phyloP scores from a whole-genome alignment of 2,329 filamentous ascomycete species.

The Fusarium annulatum region DNA sequence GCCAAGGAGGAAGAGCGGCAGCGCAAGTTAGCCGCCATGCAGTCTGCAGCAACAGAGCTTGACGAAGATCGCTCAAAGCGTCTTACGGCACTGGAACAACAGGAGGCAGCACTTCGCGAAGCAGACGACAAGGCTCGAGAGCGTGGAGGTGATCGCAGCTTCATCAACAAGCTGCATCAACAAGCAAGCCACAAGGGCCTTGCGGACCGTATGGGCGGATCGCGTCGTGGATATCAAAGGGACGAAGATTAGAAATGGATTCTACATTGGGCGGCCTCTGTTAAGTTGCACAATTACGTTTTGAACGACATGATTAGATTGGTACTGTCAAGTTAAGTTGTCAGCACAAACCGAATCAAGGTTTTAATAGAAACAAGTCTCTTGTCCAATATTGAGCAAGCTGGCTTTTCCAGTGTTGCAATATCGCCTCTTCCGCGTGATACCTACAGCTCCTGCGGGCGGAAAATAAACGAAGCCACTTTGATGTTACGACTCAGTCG shows the following conservation, averaged over 20 bases:
- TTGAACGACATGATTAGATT: background rate
- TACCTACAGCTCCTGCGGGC: background rate
- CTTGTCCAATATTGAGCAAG: background rate
- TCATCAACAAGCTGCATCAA: constrained; percentile 72
- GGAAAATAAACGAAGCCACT: constrained; percentile 6
- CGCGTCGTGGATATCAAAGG: constrained; percentile 57
- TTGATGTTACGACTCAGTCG: background rate
- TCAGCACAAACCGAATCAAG: background rate
- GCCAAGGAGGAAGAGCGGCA: constrained; percentile 68
- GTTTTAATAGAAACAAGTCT: background rate
- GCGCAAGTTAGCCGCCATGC: constrained; percentile 78
- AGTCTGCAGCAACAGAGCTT: constrained; percentile 74
- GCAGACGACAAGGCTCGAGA: constrained; percentile 74
- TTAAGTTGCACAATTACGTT: background rate
- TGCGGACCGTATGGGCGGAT: constrained; percentile 63
- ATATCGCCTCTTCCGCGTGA: background rate
- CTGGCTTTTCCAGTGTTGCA: background rate
- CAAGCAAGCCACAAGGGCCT: constrained; percentile 65
- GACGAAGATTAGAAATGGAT: constrained; percentile 55
- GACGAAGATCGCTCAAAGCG: constrained; percentile 77
- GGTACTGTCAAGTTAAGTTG: background rate
- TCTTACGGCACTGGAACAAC: constrained; percentile 72
- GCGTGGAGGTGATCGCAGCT: constrained; percentile 72
- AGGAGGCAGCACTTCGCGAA: constrained; percentile 72
- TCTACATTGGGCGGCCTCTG: background rate